Percentiles rank a stretch among this genome's conserved stretches.
phyloP scores from a whole-genome alignment of 306 rosid species.

The Prunus mongolica region DNA sequence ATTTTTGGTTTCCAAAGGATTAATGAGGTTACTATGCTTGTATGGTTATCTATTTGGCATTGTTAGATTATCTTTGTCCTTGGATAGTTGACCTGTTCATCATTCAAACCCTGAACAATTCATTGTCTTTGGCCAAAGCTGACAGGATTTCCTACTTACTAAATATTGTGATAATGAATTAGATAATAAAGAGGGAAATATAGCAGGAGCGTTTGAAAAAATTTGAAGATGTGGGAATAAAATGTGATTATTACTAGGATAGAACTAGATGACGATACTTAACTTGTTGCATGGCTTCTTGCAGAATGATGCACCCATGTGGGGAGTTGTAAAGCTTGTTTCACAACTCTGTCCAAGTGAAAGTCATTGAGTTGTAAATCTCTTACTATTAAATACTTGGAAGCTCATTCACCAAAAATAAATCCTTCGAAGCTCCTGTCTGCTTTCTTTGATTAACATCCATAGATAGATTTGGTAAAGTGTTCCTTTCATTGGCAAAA shows the following conservation, averaged over 20 bases:
- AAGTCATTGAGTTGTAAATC: constrained; percentile 18
- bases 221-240: neutral
- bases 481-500: neutral
- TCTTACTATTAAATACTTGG: neutral
- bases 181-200: no score
- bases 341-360: constrained; percentile 47
- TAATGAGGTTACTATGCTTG: neutral
- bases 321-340: constrained; percentile 67
- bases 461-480: neutral
- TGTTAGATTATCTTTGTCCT: neutral
- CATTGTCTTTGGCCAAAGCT: neutral
- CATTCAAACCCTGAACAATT: neutral
- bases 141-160: neutral
- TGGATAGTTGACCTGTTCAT: neutral
- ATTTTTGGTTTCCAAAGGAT: neutral
- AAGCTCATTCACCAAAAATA: neutral
- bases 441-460: neutral
- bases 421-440: neutral
- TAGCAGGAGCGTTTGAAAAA: neutral
- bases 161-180: neutral
- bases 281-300: constrained; percentile 23
- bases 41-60: neutral
- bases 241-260: neutral
- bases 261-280: neutral
- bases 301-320: constrained; percentile 95